Evolutionary conservation across 2,329 filamentous ascomycete species (phyloP).

Genomic region (Cladosporium sp.): DNA sequence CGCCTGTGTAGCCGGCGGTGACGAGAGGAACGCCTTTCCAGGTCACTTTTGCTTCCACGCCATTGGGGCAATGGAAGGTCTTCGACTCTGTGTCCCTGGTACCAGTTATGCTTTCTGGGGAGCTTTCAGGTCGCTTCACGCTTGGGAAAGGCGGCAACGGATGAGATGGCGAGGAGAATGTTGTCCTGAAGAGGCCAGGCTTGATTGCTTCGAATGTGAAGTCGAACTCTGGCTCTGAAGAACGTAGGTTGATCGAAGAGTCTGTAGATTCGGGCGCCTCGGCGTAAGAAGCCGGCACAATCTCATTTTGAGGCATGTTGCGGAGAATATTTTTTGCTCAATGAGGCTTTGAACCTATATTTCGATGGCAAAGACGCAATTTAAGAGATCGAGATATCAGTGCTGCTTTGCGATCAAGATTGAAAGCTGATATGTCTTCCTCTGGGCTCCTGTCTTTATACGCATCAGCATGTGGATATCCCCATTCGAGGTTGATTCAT

Average conservation of each 20-base stretch:
- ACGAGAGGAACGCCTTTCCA: conserved; percentile 58
- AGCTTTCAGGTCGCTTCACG: conserved; percentile 40
- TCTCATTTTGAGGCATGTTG: conserved; percentile 48
- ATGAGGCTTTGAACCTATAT: not conserved
- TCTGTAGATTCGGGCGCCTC: conserved; percentile 20
- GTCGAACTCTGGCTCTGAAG: conserved; percentile 42
- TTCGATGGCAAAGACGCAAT: not conserved
- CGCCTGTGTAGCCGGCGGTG: conserved; percentile 49
- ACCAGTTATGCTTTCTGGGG: conserved; percentile 26
- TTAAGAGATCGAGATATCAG: no score
- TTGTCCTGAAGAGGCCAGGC: conserved; percentile 63
- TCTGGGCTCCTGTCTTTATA: not conserved
- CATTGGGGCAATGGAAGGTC: conserved; percentile 9
- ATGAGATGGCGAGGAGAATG: conserved; percentile 59
- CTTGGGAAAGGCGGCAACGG: conserved; percentile 64
- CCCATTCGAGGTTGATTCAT: not conserved
- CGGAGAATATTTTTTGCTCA: not conserved
- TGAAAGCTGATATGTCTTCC: no score
- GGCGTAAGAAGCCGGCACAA: conserved; percentile 35
- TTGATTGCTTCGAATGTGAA: conserved; percentile 63
- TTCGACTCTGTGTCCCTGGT: not conserved
- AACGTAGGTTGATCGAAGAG: conserved; percentile 40
- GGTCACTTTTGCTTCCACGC: conserved; percentile 53
- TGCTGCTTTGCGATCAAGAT: no score
- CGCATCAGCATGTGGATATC: conserved; percentile 4